phyloP scores from a whole-genome alignment of 1,284 basidiomycete species.

The Ceratobasidium theobromae region DNA sequence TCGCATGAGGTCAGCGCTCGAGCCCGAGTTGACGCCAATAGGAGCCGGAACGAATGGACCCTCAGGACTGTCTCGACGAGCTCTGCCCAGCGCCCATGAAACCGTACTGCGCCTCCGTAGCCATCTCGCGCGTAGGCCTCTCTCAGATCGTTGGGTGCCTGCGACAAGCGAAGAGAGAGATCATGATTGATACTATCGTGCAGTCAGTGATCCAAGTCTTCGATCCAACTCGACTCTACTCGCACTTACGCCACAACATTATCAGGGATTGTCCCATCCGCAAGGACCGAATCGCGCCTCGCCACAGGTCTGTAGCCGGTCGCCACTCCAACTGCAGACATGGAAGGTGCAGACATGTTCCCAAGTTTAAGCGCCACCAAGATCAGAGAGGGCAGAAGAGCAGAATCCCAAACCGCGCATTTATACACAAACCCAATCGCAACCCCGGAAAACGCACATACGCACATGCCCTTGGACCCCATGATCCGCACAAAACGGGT shows the following conservation, averaged over 20 bases:
- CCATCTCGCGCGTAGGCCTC: conserved; percentile 18
- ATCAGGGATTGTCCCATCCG: conserved; percentile 14
- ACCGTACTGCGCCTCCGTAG: conserved; percentile 22
- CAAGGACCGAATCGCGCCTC: conserved; percentile 12
- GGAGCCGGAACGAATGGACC: conserved; percentile 18
- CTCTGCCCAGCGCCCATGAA: conserved; percentile 18
- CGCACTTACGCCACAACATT: conserved; percentile 25
- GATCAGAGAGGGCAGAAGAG: neutral
- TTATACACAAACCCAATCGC: neutral
- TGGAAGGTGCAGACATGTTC: conserved; percentile 17
- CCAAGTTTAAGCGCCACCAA: neutral
- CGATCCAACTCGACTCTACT: neutral
- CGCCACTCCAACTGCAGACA: conserved; percentile 16
- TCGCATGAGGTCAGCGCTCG: conserved; percentile 15
- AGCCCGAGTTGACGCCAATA: conserved; percentile 14
- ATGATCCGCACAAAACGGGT: conserved; percentile 14
- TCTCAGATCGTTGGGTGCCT: conserved; percentile 18
- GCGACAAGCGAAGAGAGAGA: conserved; percentile 19
- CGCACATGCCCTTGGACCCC: conserved; percentile 14
- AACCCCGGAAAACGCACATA: too few species aligned
- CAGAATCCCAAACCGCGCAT: neutral
- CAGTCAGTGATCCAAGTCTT: neutral
- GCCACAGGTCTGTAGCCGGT: neutral
- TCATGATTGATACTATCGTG: conserved; percentile 21
- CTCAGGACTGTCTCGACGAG: conserved; percentile 19